Conservation (phyloP, 345 rosid genomes). For the Psidium friedrichsthalianum region DNA sequence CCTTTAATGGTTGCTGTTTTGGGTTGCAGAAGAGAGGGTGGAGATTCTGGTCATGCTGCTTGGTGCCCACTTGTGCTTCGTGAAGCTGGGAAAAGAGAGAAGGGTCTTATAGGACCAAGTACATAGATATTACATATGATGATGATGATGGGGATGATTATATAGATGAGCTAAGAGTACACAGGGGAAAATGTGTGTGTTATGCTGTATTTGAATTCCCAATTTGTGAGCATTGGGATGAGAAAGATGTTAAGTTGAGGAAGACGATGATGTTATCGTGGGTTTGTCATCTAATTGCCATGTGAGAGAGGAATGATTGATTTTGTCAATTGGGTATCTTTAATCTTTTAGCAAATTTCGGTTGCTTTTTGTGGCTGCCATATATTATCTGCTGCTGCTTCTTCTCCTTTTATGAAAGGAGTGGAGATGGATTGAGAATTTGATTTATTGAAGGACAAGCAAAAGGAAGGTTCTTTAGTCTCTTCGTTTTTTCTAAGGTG, state of each 20-base stretch:
- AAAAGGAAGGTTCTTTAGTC: background rate
- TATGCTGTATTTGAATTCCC: background rate
- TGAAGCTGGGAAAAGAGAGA: conserved; percentile 11
- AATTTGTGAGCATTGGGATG: background rate
- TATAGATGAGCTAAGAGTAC: background rate
- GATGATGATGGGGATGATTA: background rate
- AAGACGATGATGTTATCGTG: background rate
- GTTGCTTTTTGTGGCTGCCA: background rate
- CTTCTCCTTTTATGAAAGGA: background rate
- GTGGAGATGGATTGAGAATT: background rate
- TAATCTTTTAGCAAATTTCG: background rate
- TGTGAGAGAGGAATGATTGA: background rate
- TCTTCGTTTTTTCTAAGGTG: background rate
- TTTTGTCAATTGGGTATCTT: background rate
- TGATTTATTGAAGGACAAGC: background rate
- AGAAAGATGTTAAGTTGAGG: background rate
- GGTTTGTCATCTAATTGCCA: background rate
- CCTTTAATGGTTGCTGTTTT: background rate
- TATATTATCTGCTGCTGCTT: background rate
- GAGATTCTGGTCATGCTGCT: conserved; percentile 74
- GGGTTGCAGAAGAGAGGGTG: conserved; percentile 59
- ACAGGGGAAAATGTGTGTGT: background rate
- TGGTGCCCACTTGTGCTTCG: conserved; percentile 43
- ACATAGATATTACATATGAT: background rate
- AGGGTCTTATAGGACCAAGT: background rate